Evolutionary conservation across 192 early-diverging fungal genomes (phyloP), one percentile per base, ranked within the genome.

Genomic region (Coemansia sp.): DNA sequence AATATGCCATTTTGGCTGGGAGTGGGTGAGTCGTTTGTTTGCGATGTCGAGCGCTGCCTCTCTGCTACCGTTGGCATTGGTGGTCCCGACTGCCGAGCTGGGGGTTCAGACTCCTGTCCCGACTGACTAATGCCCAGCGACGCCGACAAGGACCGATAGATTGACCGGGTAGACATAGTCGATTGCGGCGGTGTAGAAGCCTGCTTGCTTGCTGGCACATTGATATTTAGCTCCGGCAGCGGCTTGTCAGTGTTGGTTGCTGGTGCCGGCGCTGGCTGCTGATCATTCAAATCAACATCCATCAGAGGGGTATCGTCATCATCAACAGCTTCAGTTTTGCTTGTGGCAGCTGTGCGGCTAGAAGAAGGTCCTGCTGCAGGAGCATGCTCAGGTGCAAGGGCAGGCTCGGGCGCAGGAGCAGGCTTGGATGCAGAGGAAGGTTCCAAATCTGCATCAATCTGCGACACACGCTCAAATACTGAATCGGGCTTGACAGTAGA

Each of bases 111-210:
- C 11, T 46, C 54, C 12, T 53, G 23, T 12, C 40, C 11, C 12
- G 53, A 15, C 55, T 69, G 60, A 10, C 58, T 56, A 6, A 76
- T 76, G 5, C 72, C 72, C 23, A 76, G 65, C 42, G 72, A 76
- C 23, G 72, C 72, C 7, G 72, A 76, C 40, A 76, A 37, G 23
- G 72, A 69, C 45, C 72, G 72, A 58, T 76, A 76, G n/a, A 76
- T 58, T 7, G 72, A 76, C 32, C 71, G 60, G 12, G 61, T 38
- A 4, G 59, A 38, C 14, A 37, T n/a, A n/a, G 46, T 15, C 11
- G 43, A 3, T 23, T 45, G 46, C 5, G 54, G 28, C 15, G 28
- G 44, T 21, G 47, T 39, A 16, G 40, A 30, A 14, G 16, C 30
- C 6, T 40, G 21, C 36, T 28, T 41, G 34, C 9, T 16, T 12